Conservation (phyloP, 768 basidiomycete genomes). For the Termitomyces sp. region DNA sequence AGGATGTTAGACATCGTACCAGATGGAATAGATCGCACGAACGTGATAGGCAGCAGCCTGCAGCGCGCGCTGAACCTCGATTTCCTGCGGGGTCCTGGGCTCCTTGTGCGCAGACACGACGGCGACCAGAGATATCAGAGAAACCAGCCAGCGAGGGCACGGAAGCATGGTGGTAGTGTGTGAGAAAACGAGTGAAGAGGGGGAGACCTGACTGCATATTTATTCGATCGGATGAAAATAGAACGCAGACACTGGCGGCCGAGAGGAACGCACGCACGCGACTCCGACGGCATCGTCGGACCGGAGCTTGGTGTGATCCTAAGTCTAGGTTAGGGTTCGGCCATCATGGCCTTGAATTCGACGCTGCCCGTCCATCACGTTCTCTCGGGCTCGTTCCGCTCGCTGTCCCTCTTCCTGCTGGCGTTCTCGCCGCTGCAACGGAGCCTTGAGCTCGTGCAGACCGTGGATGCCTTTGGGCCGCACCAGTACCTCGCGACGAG, state of each 20-base stretch:
- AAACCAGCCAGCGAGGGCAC: conserved; percentile 7
- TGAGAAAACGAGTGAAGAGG: neutral
- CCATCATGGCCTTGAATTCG: conserved; percentile 3
- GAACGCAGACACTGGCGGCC: neutral
- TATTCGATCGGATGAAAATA: neutral
- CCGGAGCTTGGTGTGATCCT: neutral
- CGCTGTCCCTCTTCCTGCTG: conserved; percentile 43
- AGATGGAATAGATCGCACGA: conserved; percentile 12
- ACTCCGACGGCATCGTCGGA: conserved; percentile 2
- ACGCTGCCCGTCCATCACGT: conserved; percentile 24
- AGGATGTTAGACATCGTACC: neutral
- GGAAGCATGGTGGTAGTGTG: neutral
- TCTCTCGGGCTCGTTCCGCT: conserved; percentile 46
- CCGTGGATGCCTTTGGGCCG: conserved; percentile 40
- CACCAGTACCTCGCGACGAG: conserved; percentile 46
- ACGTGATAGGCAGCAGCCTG: conserved; percentile 51
- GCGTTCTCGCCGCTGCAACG: conserved; percentile 39
- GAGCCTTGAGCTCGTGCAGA: conserved; percentile 33
- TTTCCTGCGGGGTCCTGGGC: conserved; percentile 38
- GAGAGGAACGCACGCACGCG: conserved; percentile 10
- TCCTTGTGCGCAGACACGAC: conserved; percentile 33
- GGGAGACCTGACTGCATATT: neutral
- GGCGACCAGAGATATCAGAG: conserved; percentile 16
- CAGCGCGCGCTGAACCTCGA: conserved; percentile 41
- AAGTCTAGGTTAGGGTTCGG: too few relatives aligned